phyloP scores from a whole-genome alignment of 208 protist genomes.

The Herpetomonas muscarum region DNA sequence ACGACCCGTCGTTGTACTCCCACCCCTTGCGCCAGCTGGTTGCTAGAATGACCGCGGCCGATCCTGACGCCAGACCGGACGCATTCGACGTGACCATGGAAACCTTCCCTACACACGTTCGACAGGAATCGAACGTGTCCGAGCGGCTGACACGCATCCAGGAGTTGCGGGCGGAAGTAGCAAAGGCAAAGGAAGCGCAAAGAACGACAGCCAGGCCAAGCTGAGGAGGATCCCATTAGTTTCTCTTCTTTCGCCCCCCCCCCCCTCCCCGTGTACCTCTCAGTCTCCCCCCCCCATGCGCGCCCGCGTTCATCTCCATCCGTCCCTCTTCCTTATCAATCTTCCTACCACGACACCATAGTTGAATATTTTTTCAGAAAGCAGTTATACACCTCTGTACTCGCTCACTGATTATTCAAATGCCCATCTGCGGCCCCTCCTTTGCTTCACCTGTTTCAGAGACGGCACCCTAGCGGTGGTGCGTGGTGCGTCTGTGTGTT shows the following conservation, averaged over 20 bases:
- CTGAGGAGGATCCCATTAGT: neutral
- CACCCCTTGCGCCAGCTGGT: slow-evolving; percentile 22
- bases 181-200: slow-evolving; percentile 1
- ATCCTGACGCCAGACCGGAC: slow-evolving; percentile 12
- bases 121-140: neutral
- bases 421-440: no score
- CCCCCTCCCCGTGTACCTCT: neutral
- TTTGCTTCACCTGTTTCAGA: no score
- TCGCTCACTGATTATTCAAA: no score
- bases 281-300: no score
- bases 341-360: no score
- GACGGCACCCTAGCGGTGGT: no score
- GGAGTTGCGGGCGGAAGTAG: neutral
- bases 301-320: no score
- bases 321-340: no score
- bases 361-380: no score
- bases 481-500: no score
- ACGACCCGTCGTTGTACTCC: slow-evolving; percentile 20
- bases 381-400: no score
- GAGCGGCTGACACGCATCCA: neutral
- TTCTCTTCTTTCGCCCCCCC: no score
- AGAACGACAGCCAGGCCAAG: neutral
- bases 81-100: slow-evolving; percentile 24
- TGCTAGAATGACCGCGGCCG: slow-evolving; percentile 17
- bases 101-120: slow-evolving; percentile 9